phyloP scores from a whole-genome alignment of 2,329 filamentous ascomycete genomes.

The Penicillium janthinellum region DNA sequence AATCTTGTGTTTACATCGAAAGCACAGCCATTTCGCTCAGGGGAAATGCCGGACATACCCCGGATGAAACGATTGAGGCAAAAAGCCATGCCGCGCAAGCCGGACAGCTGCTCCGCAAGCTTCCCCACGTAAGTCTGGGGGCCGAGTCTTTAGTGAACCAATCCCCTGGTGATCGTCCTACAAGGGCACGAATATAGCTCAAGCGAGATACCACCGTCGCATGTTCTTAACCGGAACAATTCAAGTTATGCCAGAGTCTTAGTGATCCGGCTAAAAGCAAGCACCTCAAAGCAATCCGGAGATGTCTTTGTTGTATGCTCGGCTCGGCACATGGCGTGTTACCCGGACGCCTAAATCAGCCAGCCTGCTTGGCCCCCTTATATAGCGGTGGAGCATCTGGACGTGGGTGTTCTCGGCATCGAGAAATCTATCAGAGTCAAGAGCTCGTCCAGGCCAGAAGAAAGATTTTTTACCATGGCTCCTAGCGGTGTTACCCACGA shows the following conservation, averaged over 20 bases:
- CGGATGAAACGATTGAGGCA: background rate
- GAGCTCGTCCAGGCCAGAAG: background rate
- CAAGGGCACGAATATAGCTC: background rate
- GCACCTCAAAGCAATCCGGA: background rate
- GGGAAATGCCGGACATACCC: background rate
- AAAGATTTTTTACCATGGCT: background rate
- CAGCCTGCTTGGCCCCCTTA: background rate
- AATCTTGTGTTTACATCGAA: background rate
- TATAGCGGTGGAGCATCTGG: background rate
- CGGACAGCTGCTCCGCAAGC: too few species aligned
- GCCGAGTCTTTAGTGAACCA: background rate
- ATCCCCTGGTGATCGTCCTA: background rate
- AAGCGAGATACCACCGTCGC: background rate
- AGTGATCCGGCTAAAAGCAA: constrained; percentile 4
- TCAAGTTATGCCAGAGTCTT: too few species aligned
- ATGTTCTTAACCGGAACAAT: background rate
- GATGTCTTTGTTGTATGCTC: background rate
- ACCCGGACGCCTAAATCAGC: background rate
- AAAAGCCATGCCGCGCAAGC: background rate
- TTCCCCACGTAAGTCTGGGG: too few species aligned
- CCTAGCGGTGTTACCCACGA: constrained; percentile 1
- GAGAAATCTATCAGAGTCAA: background rate
- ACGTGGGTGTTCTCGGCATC: background rate
- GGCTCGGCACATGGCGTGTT: background rate
- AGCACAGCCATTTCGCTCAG: too few species aligned